Conservation (phyloP, 2,329 filamentous ascomycete genomes). For the Fusarium floridanum region DNA sequence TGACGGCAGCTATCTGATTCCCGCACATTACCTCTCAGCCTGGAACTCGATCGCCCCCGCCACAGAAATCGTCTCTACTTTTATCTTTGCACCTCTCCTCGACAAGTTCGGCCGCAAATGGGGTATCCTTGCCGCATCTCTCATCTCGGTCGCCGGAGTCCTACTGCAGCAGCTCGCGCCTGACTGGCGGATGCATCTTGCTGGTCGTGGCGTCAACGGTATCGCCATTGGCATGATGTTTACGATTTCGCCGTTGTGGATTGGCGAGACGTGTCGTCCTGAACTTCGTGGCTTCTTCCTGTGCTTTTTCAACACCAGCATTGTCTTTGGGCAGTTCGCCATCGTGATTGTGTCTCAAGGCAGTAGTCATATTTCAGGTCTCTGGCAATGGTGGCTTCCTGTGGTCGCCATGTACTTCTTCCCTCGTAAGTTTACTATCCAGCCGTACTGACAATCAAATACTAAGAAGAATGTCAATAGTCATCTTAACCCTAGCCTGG, state of each 20-base stretch:
- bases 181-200: conserved; percentile 47
- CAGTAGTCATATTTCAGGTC: conserved; percentile 36
- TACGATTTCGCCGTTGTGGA: conserved; percentile 54
- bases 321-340: conserved; percentile 53
- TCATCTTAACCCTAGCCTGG: conserved; percentile 38
- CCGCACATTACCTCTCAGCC: conserved; percentile 47
- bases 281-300: conserved; percentile 55
- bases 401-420: conserved; percentile 50
- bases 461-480: conserved; percentile 9
- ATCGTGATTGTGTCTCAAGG: conserved; percentile 42
- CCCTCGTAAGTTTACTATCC: conserved; percentile 39
- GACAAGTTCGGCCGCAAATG: conserved; percentile 51
- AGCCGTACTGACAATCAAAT: not conserved
- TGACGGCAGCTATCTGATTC: conserved; percentile 47
- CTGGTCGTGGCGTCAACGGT: conserved; percentile 46
- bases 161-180: conserved; percentile 47
- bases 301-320: conserved; percentile 54
- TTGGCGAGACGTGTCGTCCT: conserved; percentile 53
- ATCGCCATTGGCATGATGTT: conserved; percentile 53
- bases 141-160: conserved; percentile 47
- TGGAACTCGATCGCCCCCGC: conserved; percentile 49
- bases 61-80: conserved; percentile 43
- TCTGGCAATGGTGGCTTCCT: conserved; percentile 51
- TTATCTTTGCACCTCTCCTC: conserved; percentile 47
- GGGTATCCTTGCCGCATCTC: conserved; percentile 42